A percentile compares a stretch with the other conserved stretches of the same genome.
These are phyloP conservation scores for Mucor piriformis DNA, from an alignment of 371 early-diverging fungal genomes.

Conservation along the genomic window DNA sequence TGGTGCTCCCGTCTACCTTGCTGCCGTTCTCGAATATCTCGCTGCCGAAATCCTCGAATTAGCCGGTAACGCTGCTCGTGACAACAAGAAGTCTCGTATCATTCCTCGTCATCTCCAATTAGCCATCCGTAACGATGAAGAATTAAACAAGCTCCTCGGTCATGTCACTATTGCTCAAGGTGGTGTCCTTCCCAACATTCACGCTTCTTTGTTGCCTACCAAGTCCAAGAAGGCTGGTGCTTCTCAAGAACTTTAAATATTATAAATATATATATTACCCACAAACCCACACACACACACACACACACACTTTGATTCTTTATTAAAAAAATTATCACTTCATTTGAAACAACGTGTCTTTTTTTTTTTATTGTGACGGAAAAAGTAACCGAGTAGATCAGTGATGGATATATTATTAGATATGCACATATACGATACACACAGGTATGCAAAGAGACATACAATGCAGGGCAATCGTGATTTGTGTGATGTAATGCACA, in stretches of 20 bases:
- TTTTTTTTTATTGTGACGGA: too few relatives aligned
- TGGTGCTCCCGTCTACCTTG: conserved; percentile 94
- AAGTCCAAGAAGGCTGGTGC: conserved; percentile 74
- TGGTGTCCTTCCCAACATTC: conserved; percentile 90
- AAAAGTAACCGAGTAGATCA: too few relatives aligned
- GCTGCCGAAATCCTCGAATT: conserved; percentile 96
- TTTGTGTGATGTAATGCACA: too few relatives aligned
- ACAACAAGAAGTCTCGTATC: conserved; percentile 96
- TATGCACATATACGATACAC: too few relatives aligned
- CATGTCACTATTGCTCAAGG: conserved; percentile 89
- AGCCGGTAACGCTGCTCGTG: conserved; percentile 95
- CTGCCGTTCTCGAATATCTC: conserved; percentile 95
- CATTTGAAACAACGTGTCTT: too few relatives aligned
- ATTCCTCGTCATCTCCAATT: conserved; percentile 90
- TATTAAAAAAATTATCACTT: too few relatives aligned
- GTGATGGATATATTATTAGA: too few relatives aligned
- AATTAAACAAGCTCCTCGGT: conserved; percentile 93
- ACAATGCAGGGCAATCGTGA: too few relatives aligned
- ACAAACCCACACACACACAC: too few relatives aligned
- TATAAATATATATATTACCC: too few relatives aligned
- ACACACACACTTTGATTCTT: too few relatives aligned
- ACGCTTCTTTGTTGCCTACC: conserved; percentile 71
- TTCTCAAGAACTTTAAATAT: conserved; percentile 51
- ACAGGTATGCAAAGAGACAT: too few relatives aligned
- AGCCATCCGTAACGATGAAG: conserved; percentile 96